Conservation (phyloP, 2,329 filamentous ascomycete genomes). For the Didymella glomerata region DNA sequence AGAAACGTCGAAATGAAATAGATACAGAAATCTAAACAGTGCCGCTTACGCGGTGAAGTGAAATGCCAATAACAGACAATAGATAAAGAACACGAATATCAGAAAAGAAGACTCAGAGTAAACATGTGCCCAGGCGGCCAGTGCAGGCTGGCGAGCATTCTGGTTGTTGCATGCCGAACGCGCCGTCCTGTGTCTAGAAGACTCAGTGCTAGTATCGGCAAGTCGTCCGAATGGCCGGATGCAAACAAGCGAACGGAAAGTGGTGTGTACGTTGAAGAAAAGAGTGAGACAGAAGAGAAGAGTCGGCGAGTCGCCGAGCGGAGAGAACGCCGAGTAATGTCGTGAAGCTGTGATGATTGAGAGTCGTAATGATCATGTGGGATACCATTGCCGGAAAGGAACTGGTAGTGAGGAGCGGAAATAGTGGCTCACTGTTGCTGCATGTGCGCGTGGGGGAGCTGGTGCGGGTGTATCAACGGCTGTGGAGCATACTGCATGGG, state of each 20-base stretch:
- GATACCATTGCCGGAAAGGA: neutral
- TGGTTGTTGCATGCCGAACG: neutral
- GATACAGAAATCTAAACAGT: conserved; percentile 28
- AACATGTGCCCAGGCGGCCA: neutral
- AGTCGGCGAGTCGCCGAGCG: conserved; percentile 23
- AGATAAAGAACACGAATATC: neutral
- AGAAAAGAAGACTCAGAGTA: neutral
- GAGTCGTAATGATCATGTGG: conserved; percentile 20
- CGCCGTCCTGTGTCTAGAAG: neutral
- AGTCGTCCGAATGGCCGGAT: neutral
- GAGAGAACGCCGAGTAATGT: conserved; percentile 16
- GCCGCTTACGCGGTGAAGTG: neutral
- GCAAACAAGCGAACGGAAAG: neutral
- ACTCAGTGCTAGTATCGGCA: neutral
- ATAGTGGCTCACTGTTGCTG: conserved; percentile 11
- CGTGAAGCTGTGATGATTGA: conserved; percentile 8
- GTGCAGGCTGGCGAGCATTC: neutral
- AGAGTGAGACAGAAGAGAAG: conserved; percentile 20
- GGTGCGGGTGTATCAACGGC: conserved; percentile 28
- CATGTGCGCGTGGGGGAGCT: conserved; percentile 19
- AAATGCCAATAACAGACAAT: neutral
- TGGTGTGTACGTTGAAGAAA: neutral
- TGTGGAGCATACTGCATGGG: conserved; percentile 33
- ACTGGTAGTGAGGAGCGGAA: neutral
- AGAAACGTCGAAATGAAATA: conserved; percentile 25